Evolutionary conservation across 179 eudicot species (phyloP), one percentile per base, ranked within the genome.

Genomic region (Spinacia oleracea): DNA sequence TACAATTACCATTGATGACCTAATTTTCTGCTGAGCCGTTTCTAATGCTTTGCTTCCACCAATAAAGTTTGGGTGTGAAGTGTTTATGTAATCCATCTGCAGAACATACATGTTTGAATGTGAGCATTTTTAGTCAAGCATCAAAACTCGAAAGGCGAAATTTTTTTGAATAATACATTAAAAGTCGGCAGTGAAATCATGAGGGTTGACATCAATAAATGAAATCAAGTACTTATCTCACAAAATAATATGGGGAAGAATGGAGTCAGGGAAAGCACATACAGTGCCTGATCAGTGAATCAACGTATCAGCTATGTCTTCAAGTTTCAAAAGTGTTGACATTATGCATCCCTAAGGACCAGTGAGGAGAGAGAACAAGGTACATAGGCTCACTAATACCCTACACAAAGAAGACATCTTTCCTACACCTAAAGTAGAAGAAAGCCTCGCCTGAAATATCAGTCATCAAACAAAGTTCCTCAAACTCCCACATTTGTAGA

Each of bases 71-170:
- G 94, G 91, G 71, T 96, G 97, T 62, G 99, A 94, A 79, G 99
- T 94, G 89, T 96, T 96, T 82, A 96, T 94, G 83, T 90, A 94
- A 83, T 94, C 99, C 94, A 91, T 91, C 99, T 96, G 78, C 77
- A 89, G 23, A 79, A 78, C n/a, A 50, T 45, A 29, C 14, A 15
- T 1, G 77, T 4, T 66, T 12, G 11, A 45, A 34, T 50, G n/a
- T 63, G 32, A 9, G 43, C 56, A 50, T 68, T 77, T 59, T 46
- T 53, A 20, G 40, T 38, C 40, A 1, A 38, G 8, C 23, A 53
- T 53, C 25, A 53, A 27, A 32, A 51, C 50, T 29, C 72, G 56
- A 20, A 70, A 53, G 43, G 45, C 25, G 16, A 4, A 65, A 25
- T 8, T 66, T 32, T 35, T 23, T 32, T 50, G 14, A 35, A 38